phyloP scores from a whole-genome alignment of 305 asterid genomes.

The Fraxinus latifolia region DNA sequence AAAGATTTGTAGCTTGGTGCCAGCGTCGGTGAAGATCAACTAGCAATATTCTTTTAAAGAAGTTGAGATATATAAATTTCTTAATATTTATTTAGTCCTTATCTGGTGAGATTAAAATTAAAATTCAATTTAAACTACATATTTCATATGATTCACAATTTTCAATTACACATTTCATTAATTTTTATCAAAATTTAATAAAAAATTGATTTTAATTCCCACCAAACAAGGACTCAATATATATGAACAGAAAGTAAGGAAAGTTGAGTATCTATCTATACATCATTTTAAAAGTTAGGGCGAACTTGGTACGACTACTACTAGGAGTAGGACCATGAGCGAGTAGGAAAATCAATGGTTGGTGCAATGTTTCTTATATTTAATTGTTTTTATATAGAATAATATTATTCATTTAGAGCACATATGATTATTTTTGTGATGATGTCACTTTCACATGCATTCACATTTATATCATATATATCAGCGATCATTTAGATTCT shows the following conservation, averaged over 20 bases:
- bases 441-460: background rate
- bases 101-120: too few relatives aligned
- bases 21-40: constrained; percentile 38
- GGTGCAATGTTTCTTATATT: background rate
- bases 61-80: background rate
- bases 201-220: too few relatives aligned
- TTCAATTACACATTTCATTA: too few relatives aligned
- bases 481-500: background rate
- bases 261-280: background rate
- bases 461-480: background rate
- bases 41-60: background rate
- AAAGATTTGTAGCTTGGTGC: constrained; percentile 25
- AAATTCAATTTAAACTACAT: too few relatives aligned
- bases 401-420: background rate
- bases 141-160: too few relatives aligned
- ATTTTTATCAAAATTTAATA: too few relatives aligned
- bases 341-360: background rate
- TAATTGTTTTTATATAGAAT: background rate
- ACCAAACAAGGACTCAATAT: too few relatives aligned
- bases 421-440: background rate
- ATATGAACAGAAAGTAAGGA: background rate
- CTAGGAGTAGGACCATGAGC: background rate
- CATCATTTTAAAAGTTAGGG: background rate
- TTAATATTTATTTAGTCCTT: too few relatives aligned
- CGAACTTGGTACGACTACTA: background rate